These are phyloP conservation scores for Lachancea sp. DNA, from an alignment of 805 yeast species.

Conservation along the genomic window DNA sequence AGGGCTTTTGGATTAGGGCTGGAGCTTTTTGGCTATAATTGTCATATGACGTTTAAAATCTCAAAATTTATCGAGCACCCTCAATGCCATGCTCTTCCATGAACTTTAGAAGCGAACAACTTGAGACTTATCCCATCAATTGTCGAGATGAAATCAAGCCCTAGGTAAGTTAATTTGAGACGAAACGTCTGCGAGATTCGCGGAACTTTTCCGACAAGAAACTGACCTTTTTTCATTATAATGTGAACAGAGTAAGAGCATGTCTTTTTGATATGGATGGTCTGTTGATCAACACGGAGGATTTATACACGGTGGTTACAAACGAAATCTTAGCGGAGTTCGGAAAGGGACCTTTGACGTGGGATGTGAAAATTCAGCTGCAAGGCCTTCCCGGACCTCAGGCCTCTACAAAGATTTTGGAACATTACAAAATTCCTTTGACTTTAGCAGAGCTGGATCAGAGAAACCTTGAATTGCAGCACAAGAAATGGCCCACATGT, in stretches of 20 bases:
- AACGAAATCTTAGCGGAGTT: constrained; percentile 58
- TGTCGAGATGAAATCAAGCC: background rate
- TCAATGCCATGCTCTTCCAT: too few relatives aligned
- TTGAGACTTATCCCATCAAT: background rate
- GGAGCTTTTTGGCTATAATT: background rate
- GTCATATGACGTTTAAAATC: background rate
- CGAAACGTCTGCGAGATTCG: background rate
- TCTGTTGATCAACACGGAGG: constrained; percentile 84
- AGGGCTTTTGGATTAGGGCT: background rate
- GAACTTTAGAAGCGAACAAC: too few relatives aligned
- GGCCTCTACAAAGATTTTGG: constrained; percentile 59
- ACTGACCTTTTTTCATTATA: background rate
- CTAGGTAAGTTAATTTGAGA: background rate
- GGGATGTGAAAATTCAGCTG: constrained; percentile 82
- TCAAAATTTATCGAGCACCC: background rate
- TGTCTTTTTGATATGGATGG: constrained; percentile 84
- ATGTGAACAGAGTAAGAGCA: constrained; percentile 23
- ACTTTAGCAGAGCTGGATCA: constrained; percentile 59
- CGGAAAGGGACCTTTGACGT: constrained; percentile 75
- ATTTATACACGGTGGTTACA: constrained; percentile 75
- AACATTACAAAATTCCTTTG: constrained; percentile 59
- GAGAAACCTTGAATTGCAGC: constrained; percentile 46
- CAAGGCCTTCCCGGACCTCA: constrained; percentile 90
- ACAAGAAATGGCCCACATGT: constrained; percentile 53
- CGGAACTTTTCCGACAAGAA: background rate